phyloP scores from a whole-genome alignment of 2,329 filamentous ascomycete genomes.

The Colletotrichum brevisporum region DNA sequence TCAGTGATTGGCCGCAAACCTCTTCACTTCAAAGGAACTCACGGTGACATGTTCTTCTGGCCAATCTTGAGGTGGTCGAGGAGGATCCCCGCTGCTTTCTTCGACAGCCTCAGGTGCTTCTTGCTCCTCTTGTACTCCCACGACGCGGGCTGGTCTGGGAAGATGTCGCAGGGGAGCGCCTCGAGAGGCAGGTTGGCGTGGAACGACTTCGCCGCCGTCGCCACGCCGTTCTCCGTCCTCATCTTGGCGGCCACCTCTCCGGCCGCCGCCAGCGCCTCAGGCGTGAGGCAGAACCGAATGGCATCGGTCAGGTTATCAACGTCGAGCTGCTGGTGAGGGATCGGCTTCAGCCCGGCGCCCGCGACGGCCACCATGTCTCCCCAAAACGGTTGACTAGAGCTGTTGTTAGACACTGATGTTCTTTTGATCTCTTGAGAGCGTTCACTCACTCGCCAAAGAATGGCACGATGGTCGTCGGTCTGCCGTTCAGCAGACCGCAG shows the following conservation, averaged over 20 bases:
- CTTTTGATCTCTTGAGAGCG: accelerated
- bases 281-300: constrained; percentile 52
- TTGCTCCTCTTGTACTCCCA: constrained; percentile 63
- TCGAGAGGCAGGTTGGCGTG: constrained; percentile 53
- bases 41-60: constrained; percentile 29
- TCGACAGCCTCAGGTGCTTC: constrained; percentile 59
- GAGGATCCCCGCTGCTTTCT: constrained; percentile 67
- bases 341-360: constrained; percentile 57
- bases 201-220: constrained; percentile 57
- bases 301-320: constrained; percentile 52
- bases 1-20: background rate
- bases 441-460: constrained; percentile 57
- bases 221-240: constrained; percentile 53
- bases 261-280: constrained; percentile 49
- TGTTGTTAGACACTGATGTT: background rate
- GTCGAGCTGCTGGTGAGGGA: constrained; percentile 53
- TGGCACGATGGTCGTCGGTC: constrained; percentile 68
- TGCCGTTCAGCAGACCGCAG: constrained; percentile 62
- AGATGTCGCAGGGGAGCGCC: constrained; percentile 52
- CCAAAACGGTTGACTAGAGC: constrained; percentile 58
- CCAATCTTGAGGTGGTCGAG: constrained; percentile 64
- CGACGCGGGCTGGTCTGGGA: constrained; percentile 62
- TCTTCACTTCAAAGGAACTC: accelerated
- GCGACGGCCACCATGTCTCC: constrained; percentile 56
- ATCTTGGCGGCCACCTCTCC: constrained; percentile 52